Evolutionary conservation across 1,284 basidiomycete genomes (phyloP), one percentile per base, ranked within the genome.

Genomic region (Ceratobasidium theobromae): DNA sequence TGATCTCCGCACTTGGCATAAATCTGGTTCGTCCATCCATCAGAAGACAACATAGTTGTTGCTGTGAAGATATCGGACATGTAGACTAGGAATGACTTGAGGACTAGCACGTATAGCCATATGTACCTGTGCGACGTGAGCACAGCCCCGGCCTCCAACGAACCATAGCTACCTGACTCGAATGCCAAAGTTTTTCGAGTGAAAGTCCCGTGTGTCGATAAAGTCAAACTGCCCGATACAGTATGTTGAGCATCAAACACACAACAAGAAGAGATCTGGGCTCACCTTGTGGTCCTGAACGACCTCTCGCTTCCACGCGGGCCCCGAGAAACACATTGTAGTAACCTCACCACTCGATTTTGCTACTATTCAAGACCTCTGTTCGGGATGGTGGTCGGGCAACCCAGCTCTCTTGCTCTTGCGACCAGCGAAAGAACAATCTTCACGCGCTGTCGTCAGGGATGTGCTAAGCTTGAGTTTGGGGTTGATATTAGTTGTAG

Each of bases 11-110:
- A 94, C 72, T 87, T 83, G 70, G 87, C 81, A 78, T 93, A 91
- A 74, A 96, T 94, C 75, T 91, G 85, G 72, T 92, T 95, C 58
- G 89, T 89, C 93, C 96, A 98, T 57, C 86, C 84, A 32, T 84
- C 82, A 43, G 93, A 95, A n/a, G 91, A 88, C 76, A 98, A 88
- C 88, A 98, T 92, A 71, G 95, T 98, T 68, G 94, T 85, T 68
- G 93, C 95, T 35, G 96, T 96, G 81, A 97, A 99, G 76, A 98
- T 94, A 84, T 99, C 97, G 77, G 93, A 91, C 67, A 94, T 83
- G 78, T 98, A 98, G 76, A 99, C 95, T 68, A 94, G 86, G 78
- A 98, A 89, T 32, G 92, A 93, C 77, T 97, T 98, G 81, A 97
- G 84, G 67, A 98, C 86, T 73, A 95, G 84, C 75, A 94, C 79